A percentile compares a stretch with the other conserved stretches of the same genome.
Conservation (phyloP, 225 moss, liverwort and hornwort species). For the Antitrichia curtipendula region DNA sequence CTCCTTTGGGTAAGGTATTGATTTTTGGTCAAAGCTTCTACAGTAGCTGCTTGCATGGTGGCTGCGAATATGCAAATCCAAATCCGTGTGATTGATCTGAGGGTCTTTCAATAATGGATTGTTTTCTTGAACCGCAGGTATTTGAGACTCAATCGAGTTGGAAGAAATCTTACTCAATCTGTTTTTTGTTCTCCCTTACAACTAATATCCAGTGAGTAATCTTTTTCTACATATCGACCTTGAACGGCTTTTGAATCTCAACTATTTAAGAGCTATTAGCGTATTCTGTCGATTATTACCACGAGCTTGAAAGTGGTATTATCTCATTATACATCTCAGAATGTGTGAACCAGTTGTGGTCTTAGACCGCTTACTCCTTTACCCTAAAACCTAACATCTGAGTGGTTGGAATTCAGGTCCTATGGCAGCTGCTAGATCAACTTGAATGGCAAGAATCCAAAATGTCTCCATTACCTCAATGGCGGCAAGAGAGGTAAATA, state of each 20-base stretch:
- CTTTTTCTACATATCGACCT: background rate
- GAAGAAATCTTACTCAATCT: background rate
- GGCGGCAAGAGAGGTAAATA: too few species aligned
- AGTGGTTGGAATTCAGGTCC: conserved; percentile 29
- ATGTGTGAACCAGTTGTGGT: background rate
- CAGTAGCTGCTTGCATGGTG: background rate
- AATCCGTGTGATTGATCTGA: background rate
- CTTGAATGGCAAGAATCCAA: too few species aligned
- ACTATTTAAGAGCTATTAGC: background rate
- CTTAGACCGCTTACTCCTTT: background rate
- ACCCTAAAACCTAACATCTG: background rate
- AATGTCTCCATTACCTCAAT: too few species aligned
- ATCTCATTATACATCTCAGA: background rate
- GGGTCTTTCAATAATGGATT: background rate
- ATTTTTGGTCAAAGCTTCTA: background rate
- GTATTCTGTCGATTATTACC: background rate
- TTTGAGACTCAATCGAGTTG: conserved; percentile 70
- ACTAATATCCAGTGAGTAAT: background rate
- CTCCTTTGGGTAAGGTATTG: conserved; percentile 65
- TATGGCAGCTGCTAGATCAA: too few species aligned
- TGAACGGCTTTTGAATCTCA: background rate
- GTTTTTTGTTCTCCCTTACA: background rate
- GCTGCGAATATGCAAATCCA: background rate
- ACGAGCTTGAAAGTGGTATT: background rate
- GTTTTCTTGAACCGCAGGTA: conserved; percentile 11